These are phyloP conservation scores for Kalmusia sp. DNA, from an alignment of 2,329 filamentous ascomycete genomes.

Conservation along the genomic window DNA sequence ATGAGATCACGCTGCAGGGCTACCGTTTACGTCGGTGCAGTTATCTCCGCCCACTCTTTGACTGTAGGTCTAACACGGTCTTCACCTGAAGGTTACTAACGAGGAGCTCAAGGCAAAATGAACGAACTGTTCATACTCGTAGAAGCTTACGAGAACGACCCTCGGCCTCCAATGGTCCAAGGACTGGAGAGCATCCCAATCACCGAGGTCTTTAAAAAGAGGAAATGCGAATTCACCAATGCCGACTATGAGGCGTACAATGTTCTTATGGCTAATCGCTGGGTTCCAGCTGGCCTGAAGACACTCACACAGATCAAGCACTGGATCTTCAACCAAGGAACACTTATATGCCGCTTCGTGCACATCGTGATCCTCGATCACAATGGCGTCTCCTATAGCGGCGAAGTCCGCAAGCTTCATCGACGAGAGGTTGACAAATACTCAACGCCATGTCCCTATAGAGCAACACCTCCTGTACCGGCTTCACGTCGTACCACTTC, in stretches of 20 bases:
- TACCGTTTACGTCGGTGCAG: slow-evolving; percentile 23
- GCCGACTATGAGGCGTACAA: slow-evolving; percentile 6
- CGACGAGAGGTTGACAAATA: slow-evolving; percentile 10
- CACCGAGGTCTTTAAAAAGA: slow-evolving; percentile 13
- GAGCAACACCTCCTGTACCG: background rate
- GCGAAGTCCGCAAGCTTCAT: slow-evolving; percentile 18
- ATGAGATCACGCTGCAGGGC: slow-evolving; percentile 26
- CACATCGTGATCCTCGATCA: slow-evolving; percentile 12
- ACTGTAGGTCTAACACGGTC: slow-evolving; percentile 24
- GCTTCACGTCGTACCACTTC: background rate
- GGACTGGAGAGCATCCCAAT: slow-evolving; percentile 19
- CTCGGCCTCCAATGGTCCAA: slow-evolving; percentile 13
- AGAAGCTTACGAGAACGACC: slow-evolving; percentile 16
- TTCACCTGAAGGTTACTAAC: slow-evolving; percentile 10
- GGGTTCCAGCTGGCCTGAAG: background rate
- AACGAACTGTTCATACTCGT: slow-evolving; percentile 31
- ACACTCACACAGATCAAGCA: slow-evolving; percentile 3
- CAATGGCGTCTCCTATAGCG: slow-evolving; percentile 19
- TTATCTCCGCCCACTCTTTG: slow-evolving; percentile 25
- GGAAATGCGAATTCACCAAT: background rate
- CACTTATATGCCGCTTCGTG: slow-evolving; percentile 19
- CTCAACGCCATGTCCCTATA: background rate
- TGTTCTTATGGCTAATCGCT: background rate
- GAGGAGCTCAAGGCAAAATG: slow-evolving; percentile 21
- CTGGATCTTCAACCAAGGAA: slow-evolving; percentile 16